Base-by-base conservation (phyloP, 371 early-diverging fungal genomes). In the Mortierella sp. region DNA sequence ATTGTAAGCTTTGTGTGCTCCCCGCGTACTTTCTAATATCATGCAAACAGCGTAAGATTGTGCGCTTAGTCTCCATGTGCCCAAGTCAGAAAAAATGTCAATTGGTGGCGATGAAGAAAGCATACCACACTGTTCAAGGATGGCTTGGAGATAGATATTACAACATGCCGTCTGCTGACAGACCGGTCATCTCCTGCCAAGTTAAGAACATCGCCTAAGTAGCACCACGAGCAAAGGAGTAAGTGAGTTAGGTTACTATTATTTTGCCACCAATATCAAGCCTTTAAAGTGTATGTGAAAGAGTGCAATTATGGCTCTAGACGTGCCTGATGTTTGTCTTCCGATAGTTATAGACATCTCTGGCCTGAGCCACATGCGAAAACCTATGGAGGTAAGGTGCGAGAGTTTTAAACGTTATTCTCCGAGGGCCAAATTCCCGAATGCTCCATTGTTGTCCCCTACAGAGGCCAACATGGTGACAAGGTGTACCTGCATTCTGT, bases 361-460 rank as follows among this genome's bases (percentile, higher is more conserved):
- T 47, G 85, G 85, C 60, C 79, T 84, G 57, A 84, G 81, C 85
- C 85, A 84, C 6, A 84, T 28, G 14, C 85, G 79, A 3, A 84
- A 52, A 31, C 79, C 85, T 84, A 44, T 48, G 9, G 24, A 5
- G 13, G 14, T 13, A 19, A 21, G 19, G 10, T 34, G 68, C 21
- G 31, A 2, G 19, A 9, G 21, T 38, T 16, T 65, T 38, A 31
- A 11, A 21, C 34, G 38, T 38, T 7, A 8, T 19, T 7, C 11
- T 65, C 9, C 8, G 28, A 63, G 65, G 21, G 8, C 21, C 11
- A 38, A 21, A 38, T 3, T 19, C 38, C 24, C 38, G 38, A 65
- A 65, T 65, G 24, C 34, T n/a, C n/a, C n/a, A n/a, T n/a, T n/a
- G 8, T 34, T 21, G 24, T 28, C 24, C 10, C 54, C 28, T 63